Base-by-base conservation (phyloP, 2,329 filamentous ascomycete genomes). In the Hortaea sp. region DNA sequence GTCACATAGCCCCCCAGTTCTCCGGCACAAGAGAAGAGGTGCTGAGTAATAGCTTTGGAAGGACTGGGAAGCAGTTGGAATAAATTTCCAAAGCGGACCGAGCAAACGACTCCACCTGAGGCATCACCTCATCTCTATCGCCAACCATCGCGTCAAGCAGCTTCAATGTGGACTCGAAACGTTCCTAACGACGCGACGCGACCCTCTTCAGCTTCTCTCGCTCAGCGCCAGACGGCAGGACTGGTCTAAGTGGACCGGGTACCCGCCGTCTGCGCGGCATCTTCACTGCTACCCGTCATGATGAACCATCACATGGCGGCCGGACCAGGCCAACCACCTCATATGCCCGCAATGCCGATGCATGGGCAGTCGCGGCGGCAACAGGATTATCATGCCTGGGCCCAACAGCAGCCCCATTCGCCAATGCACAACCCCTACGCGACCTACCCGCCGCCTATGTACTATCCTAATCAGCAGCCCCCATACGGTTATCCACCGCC, bases 271-370 rank as follows among this genome's bases (percentile, higher is more conserved):
- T 42, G 49, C 48, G 44, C 35, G 49, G 50, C 43, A 7, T n/a
- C 44, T 39, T 46, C 50, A 76, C 78, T 78, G 81, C 78, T 77
- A 85, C 49, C 54, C 79, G 80, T 78, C 78, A 85, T 76, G 81
- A 87, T 87, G 82, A 84, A 81, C 72, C 76, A 74, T 76, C 80
- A 83, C 82, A 79, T 84, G 80, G 79, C 81, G 79, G 80, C 80
- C 40, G 57, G 55, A 30, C 65, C 66, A 78, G 82, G 82, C 76
- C 79, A 81, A 47, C 63, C 32, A 65, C 47, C 58, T 68, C 46
- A 57, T 65, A 39, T 66, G 63, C 45, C 63, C 65, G 54, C 63
- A 49, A 62, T 61, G 47, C 64, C 63, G 35, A 59, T 63, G 50
- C 63, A 69, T 53, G 63, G 53, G 28, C 53, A 58, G 41, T 55